Percentiles rank a stretch among this genome's conserved stretches.
Evolutionary conservation across 371 early-diverging fungal species (phyloP).

Genomic region (Blastocladiella emersonii): DNA sequence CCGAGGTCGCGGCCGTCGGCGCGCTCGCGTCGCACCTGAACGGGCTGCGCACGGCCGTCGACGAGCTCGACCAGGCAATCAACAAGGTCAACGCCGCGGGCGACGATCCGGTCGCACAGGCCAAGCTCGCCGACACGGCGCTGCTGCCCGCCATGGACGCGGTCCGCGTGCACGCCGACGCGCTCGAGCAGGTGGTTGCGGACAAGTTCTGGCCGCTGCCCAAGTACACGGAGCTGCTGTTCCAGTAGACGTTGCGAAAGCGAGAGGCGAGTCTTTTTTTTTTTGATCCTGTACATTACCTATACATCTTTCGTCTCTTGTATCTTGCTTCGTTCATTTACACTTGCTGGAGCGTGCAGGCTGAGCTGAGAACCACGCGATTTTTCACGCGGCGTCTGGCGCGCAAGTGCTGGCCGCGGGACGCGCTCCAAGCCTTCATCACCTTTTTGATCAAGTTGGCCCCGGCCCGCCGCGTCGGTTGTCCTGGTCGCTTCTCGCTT

Average conservation of each 20-base stretch:
- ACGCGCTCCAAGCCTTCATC: too few species aligned
- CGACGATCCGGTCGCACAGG: constrained; percentile 45
- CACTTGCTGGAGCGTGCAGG: too few species aligned
- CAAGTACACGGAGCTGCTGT: constrained; percentile 88
- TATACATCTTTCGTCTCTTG: too few species aligned
- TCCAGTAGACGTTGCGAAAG: too few species aligned
- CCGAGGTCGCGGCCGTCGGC: constrained; percentile 58
- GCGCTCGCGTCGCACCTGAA: constrained; percentile 44
- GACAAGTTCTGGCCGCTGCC: constrained; percentile 92
- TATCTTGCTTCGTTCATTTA: too few species aligned
- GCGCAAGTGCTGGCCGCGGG: too few species aligned
- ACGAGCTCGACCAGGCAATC: constrained; percentile 35
- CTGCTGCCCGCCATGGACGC: constrained; percentile 56
- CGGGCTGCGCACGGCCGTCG: constrained; percentile 38
- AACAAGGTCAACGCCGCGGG: constrained; percentile 39
- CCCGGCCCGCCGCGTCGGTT: too few species aligned
- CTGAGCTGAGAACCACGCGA: too few species aligned
- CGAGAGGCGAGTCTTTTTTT: not conserved
- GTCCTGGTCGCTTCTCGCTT: too few species aligned
- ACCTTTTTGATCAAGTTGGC: too few species aligned
- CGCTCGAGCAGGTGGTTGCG: constrained; percentile 58
- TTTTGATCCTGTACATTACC: too few species aligned
- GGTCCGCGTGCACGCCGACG: constrained; percentile 58
- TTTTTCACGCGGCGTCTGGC: too few species aligned
- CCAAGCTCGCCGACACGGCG: constrained; percentile 37